Base-by-base conservation (phyloP, 2,329 filamentous ascomycete genomes). In the Chaetomiaceae sp. region DNA sequence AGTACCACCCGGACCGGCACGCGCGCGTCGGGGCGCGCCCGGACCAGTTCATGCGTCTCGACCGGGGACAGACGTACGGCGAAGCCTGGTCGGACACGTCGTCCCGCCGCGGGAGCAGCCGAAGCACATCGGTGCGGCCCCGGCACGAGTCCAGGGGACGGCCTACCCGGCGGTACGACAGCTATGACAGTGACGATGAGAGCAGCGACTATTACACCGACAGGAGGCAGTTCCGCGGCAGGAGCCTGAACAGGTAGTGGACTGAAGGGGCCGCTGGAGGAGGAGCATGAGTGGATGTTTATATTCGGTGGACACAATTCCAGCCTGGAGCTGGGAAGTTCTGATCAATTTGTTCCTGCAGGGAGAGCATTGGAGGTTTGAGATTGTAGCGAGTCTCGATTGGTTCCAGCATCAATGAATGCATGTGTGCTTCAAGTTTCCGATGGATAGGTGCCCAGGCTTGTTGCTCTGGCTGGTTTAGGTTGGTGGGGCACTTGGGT, bases 121-220 rank as follows among this genome's bases (percentile, higher is more conserved):
- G 43, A 10, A 50, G 40, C 44, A 35, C 37, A 1, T 45, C 52
- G 24, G 52, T 41, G 15, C 39, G 49, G n/a, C n/a, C n/a, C n/a
- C n/a, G n/a, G 14, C 42, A 52, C 3, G 30, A 50, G 2, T 11
- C 47, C 8, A 36, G 51, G 22, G 45, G 49, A 14, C 47, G 45
- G 6, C 36, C 29, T 12, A 37, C 39, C 34, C 46, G 39, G 33
- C 38, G 47, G 19, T 45, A 50, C 15, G 45, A 49, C 33, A 42
- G 43, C 38, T 47, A 50, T 37, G 52, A 51, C 27, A 54, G 50
- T 19, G 29, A 40, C 19, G 29, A 39, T 15, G 48, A 50, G 15
- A 42, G 42, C 15, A 42, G 48, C 29, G 47, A 52, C 20, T 49
- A 46, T 22, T 54, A 52, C 32, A 45, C 41, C 18, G 52, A 54